Percentiles rank a stretch among this genome's conserved stretches.
Evolutionary conservation across 2,329 filamentous ascomycete genomes (phyloP).

Genomic region (Diplocarpon rosae): DNA sequence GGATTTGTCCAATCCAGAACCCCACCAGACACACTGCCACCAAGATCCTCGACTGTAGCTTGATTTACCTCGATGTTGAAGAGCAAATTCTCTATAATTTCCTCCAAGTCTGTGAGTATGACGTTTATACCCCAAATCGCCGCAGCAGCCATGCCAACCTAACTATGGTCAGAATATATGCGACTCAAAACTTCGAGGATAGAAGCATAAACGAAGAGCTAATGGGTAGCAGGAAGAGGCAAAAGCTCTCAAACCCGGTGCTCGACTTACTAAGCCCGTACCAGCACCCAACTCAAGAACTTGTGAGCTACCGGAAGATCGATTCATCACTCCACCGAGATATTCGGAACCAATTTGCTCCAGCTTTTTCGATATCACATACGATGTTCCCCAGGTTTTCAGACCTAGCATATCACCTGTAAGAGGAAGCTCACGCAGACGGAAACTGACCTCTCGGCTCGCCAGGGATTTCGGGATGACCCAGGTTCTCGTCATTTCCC

Average conservation of each 20-base stretch:
- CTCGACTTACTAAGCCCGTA: constrained; percentile 3
- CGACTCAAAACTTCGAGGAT: neutral
- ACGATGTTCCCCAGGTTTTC: constrained; percentile 78
- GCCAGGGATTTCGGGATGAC: constrained; percentile 37
- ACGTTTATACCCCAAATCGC: constrained; percentile 56
- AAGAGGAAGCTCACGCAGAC: constrained; percentile 74
- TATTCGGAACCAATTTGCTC: constrained; percentile 28
- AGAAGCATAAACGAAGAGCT: too few species aligned
- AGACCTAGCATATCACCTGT: constrained; percentile 81
- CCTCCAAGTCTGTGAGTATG: constrained; percentile 69
- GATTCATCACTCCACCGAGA: constrained; percentile 28
- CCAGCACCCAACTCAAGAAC: constrained; percentile 64
- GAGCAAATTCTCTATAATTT: constrained; percentile 73
- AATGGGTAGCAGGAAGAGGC: too few species aligned
- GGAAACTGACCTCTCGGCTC: constrained; percentile 45
- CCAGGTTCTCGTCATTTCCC: constrained; percentile 48
- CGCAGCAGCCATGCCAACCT: constrained; percentile 72
- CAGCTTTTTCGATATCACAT: constrained; percentile 68
- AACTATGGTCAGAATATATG: neutral
- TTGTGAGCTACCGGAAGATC: constrained; percentile 3
- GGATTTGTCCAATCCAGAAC: constrained; percentile 46
- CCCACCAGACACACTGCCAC: constrained; percentile 49
- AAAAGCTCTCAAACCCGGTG: neutral
- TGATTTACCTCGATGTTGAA: constrained; percentile 61
- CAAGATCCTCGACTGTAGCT: constrained; percentile 34